Conservation (phyloP, 306 rosid genomes). For the Prunus campanulata region DNA sequence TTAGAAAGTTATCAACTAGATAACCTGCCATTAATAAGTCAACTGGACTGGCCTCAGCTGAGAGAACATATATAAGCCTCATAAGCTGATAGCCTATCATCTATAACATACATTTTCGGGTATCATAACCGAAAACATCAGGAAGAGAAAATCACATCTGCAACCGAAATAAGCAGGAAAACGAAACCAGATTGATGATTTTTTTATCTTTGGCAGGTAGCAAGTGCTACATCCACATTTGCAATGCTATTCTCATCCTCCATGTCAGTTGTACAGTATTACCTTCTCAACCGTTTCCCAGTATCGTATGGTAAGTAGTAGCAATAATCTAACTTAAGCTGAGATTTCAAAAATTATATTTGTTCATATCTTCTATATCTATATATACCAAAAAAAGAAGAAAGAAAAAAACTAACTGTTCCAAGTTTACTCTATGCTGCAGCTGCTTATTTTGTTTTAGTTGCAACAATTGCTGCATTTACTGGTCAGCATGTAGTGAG, state of each 20-base stretch:
- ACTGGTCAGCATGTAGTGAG: slow-evolving; percentile 74
- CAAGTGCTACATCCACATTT: slow-evolving; percentile 82
- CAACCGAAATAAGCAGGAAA: background rate
- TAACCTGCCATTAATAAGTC: too few species aligned
- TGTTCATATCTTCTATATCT: background rate
- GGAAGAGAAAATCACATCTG: background rate
- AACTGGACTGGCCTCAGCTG: too few species aligned
- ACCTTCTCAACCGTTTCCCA: slow-evolving; percentile 70
- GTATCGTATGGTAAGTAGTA: slow-evolving; percentile 58
- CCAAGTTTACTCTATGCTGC: slow-evolving; percentile 24
- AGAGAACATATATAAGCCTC: background rate
- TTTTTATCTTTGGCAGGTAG: slow-evolving; percentile 43
- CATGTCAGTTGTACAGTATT: slow-evolving; percentile 76
- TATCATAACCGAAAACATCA: background rate
- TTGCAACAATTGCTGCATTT: slow-evolving; percentile 74
- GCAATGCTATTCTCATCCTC: slow-evolving; percentile 75
- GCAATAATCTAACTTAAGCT: background rate
- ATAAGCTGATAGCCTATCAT: background rate
- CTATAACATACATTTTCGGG: background rate
- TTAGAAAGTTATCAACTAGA: too few species aligned
- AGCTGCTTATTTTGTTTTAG: slow-evolving; percentile 63
- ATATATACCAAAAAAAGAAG: too few species aligned
- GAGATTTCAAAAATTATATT: background rate
- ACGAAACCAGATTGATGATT: background rate
- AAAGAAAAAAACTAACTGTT: background rate